Percentiles rank a stretch among this genome's conserved stretches.
phyloP scores from a whole-genome alignment of 139 green algal genomes.

The Spirogloea muscicola region DNA sequence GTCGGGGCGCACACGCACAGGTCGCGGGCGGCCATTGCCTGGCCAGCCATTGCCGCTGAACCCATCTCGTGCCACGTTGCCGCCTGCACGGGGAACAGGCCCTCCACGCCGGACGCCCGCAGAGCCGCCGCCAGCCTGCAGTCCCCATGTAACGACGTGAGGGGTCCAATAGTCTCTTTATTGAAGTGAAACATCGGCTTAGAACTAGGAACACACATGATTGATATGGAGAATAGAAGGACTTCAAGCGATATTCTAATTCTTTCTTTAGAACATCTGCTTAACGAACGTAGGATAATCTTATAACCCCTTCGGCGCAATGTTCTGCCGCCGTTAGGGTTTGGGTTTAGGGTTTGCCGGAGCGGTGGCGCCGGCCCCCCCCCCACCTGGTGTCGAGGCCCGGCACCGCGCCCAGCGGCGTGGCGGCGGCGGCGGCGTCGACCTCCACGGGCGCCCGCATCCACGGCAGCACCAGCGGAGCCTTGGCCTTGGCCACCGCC shows the following conservation, averaged over 20 bases:
- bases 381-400: constrained; percentile 28
- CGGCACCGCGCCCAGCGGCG: constrained; percentile 11
- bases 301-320: too few relatives aligned
- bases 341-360: too few relatives aligned
- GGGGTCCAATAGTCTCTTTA: constrained; percentile 7
- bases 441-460: constrained; percentile 42
- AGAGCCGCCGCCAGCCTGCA: constrained; percentile 37
- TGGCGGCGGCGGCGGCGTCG: not conserved
- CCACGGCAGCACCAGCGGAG: constrained; percentile 30
- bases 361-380: not conserved
- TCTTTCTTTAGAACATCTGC: too few relatives aligned
- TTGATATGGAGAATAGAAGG: not conserved
- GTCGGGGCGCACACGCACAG: constrained; percentile 87
- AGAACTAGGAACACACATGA: not conserved
- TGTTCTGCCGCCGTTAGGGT: too few relatives aligned
- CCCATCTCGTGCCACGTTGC: constrained; percentile 32
- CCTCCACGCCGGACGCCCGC: not conserved
- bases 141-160: not conserved
- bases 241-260: too few relatives aligned
- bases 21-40: too few relatives aligned
- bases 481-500: too few relatives aligned
- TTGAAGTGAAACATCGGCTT: not conserved
- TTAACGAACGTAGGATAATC: too few relatives aligned
- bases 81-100: constrained; percentile 45
- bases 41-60: not conserved